Base-by-base conservation (phyloP, 1,284 basidiomycete species). In the Cutaneotrichosporon sp. region DNA sequence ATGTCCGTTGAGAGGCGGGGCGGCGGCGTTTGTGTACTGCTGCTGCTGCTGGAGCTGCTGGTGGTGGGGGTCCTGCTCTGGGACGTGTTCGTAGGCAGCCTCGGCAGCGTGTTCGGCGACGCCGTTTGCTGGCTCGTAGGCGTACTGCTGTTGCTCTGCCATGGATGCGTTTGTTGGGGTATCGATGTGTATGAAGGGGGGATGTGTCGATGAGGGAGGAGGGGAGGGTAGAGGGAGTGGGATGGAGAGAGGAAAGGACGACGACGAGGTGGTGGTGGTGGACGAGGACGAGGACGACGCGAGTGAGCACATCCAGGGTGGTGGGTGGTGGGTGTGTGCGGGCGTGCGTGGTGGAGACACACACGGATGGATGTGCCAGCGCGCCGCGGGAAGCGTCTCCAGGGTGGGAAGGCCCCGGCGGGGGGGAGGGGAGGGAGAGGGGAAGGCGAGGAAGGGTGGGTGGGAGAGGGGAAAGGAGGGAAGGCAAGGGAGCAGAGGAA, bases 101-200 rank as follows among this genome's bases (percentile, higher is more conserved):
- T 39, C 34, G 48, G 14, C 42, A 17, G 20, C 9, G 39, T 35
- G 35, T 17, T 51, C 47, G 13, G 42, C 30, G 37, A 46, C 46
- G 44, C 54, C 53, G 58, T 54, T 54, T 39, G 47, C 23, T 30
- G 52, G 45, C 46, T 55, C 51, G 38, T 71, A 66, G 60, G 68
- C 68, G 63, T 72, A 70, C 18, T 60, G 55, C 42, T 43, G 26
- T 30, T 30, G 45, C 48, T 72, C 69, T 37, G 60, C 59, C 67
- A 69, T 72, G 46, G 51, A 47, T 48, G 51, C 44, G 48, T 23
- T 23, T 20, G 17, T 4, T 4, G 39, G 10, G 39, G 39, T 40
- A 20, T 35, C 26, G 22, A 17, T 23, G 34, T 23, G 42, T 33
- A 18, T 33, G 17, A 43, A 26, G 33, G 45, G 12, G 5, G 36